Evolutionary conservation across 495 filamentous ascomycete species (phyloP).

Genomic region (Xylaria nigripes): DNA sequence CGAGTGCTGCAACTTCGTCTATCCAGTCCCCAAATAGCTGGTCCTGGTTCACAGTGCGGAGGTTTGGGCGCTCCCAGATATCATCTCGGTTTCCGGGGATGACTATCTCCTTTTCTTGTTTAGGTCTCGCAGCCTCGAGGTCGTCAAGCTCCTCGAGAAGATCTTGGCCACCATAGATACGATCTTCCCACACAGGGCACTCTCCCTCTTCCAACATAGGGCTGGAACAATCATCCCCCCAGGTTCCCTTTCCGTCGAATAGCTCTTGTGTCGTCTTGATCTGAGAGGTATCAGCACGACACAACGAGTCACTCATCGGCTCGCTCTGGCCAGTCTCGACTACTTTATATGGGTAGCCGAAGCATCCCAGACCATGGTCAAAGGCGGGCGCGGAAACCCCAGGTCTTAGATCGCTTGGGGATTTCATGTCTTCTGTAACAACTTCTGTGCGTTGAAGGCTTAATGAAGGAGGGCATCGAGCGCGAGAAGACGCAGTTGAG

Average conservation of each 20-base stretch:
- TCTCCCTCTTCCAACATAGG: too few relatives aligned
- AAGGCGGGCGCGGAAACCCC: neutral
- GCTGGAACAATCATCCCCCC: neutral
- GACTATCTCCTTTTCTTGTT: neutral
- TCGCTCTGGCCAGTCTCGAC: neutral
- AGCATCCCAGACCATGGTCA: constrained; percentile 1
- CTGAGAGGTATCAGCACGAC: neutral
- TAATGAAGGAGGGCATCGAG: neutral
- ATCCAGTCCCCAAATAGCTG: neutral
- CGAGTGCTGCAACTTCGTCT: neutral
- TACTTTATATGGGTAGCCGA: neutral
- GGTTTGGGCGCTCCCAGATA: neutral
- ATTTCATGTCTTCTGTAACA: neutral
- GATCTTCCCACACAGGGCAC: neutral
- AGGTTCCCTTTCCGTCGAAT: neutral
- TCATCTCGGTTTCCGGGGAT: constrained; percentile 1
- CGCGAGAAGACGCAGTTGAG: neutral
- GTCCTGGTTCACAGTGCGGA: neutral
- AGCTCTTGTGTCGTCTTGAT: neutral
- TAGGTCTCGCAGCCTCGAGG: constrained; percentile 1
- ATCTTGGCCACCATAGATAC: neutral
- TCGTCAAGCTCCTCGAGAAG: neutral
- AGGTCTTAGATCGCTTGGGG: neutral
- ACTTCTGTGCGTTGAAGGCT: neutral
- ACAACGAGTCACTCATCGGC: neutral